Conservation (phyloP, 768 basidiomycete genomes). For the Leccinum barrowsii region DNA sequence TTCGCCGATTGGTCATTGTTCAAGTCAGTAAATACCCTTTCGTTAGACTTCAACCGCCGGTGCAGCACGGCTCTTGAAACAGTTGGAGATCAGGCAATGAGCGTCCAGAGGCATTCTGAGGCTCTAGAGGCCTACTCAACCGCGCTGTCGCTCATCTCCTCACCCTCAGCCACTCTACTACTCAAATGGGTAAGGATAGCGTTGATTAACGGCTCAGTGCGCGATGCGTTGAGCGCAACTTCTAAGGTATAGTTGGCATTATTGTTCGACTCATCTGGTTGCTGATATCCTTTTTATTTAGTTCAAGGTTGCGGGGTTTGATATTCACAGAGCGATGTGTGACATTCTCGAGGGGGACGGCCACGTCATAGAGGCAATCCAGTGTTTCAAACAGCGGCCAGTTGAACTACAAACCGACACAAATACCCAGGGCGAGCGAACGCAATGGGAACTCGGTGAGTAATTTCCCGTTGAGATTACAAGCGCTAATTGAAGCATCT, state of each 20-base stretch:
- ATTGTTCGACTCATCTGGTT: not conserved
- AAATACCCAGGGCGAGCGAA: not conserved
- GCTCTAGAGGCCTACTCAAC: not conserved
- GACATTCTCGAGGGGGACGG: not conserved
- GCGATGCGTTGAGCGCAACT: not conserved
- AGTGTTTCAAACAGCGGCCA: not conserved
- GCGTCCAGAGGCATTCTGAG: not conserved
- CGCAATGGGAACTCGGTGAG: conserved; percentile 1
- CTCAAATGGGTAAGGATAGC: not conserved
- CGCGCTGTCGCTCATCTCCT: not conserved
- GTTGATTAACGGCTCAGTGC: not conserved
- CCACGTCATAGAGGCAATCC: not conserved
- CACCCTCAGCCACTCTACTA: not conserved
- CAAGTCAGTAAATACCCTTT: not conserved
- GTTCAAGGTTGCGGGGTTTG: conserved; percentile 2
- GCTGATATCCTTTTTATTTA: not conserved
- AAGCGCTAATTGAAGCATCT: no score
- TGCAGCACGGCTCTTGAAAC: not conserved
- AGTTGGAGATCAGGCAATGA: not conserved
- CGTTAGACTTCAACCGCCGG: conserved; percentile 1
- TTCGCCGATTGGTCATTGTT: accelerated
- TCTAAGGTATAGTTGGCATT: not conserved
- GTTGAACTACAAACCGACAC: not conserved
- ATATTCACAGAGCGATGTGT: not conserved
- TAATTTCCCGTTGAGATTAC: not conserved